phyloP scores from a whole-genome alignment of 2,329 filamentous ascomycete species.

The Cephalotrichum gorgonifer region DNA sequence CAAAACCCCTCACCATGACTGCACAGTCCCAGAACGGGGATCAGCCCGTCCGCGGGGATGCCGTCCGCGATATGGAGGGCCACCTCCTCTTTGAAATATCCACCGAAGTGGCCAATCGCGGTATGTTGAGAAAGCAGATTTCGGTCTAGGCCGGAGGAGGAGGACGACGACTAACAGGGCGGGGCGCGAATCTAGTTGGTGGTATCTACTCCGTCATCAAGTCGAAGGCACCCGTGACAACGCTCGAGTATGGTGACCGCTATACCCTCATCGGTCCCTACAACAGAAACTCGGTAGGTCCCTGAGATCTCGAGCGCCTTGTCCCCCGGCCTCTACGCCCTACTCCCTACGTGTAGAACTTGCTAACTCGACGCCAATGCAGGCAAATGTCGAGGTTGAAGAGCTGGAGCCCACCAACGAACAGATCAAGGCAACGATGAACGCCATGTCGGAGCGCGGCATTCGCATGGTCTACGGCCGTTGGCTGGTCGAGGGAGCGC shows the following conservation, averaged over 20 bases:
- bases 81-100: conserved; percentile 95
- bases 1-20: not conserved
- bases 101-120: conserved; percentile 94
- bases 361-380: not conserved
- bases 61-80: conserved; percentile 70
- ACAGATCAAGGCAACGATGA: not conserved
- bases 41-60: not conserved
- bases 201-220: conserved; percentile 5
- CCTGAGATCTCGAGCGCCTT: too few relatives aligned
- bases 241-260: not conserved
- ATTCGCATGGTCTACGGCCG: conserved; percentile 1
- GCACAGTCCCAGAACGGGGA: not conserved
- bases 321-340: too few relatives aligned
- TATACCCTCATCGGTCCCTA: conserved; percentile 2
- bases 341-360: not conserved
- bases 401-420: not conserved
- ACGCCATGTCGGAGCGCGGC: not conserved
- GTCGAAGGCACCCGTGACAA: conserved; percentile 2
- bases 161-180: not conserved
- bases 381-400: conserved; percentile 1
- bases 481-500: conserved; percentile 1
- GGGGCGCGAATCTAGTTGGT: not conserved
- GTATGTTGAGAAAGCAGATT: conserved; percentile 34
- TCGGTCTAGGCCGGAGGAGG: not conserved
- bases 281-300: not conserved